Percentiles rank a stretch among this genome's conserved stretches.
phyloP scores from a whole-genome alignment of 2,329 filamentous ascomycete species.

The Mariannaea elegans region DNA sequence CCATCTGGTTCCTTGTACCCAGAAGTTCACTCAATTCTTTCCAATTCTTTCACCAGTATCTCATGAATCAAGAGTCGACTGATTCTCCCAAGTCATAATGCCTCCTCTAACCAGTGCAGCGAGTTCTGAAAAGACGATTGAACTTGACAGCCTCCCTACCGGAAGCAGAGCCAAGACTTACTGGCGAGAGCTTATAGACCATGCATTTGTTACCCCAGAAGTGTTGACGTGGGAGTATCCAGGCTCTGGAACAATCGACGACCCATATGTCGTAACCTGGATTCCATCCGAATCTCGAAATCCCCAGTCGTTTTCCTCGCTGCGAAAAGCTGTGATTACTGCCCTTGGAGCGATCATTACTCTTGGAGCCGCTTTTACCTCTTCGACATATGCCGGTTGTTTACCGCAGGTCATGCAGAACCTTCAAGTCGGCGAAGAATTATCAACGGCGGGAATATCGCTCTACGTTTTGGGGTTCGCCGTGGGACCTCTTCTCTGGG shows the following conservation, averaged over 20 bases:
- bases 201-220: slow-evolving; percentile 2
- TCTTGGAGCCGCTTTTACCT: slow-evolving; percentile 4
- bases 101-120: background rate
- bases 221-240: slow-evolving; percentile 1
- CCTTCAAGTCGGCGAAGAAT: background rate
- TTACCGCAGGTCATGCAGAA: slow-evolving; percentile 1
- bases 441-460: slow-evolving; percentile 19
- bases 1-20: background rate
- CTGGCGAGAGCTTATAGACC: slow-evolving; percentile 7
- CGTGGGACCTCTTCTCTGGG: slow-evolving; percentile 77
- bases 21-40: too few species aligned
- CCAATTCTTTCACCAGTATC: background rate
- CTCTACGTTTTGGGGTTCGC: slow-evolving; percentile 51
- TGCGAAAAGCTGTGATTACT: slow-evolving; percentile 2
- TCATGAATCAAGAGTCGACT: background rate
- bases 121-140: slow-evolving; percentile 4
- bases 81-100: background rate
- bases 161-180: background rate
- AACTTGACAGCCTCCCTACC: slow-evolving; percentile 3
- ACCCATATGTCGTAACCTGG: slow-evolving; percentile 8
- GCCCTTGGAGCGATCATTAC: slow-evolving; percentile 15
- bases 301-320: slow-evolving; percentile 3
- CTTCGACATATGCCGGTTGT: slow-evolving; percentile 8
- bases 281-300: slow-evolving; percentile 3
- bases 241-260: background rate